These are phyloP conservation scores for Stropharia rugosoannulata DNA, from an alignment of 768 basidiomycete species.

Conservation along the genomic window DNA sequence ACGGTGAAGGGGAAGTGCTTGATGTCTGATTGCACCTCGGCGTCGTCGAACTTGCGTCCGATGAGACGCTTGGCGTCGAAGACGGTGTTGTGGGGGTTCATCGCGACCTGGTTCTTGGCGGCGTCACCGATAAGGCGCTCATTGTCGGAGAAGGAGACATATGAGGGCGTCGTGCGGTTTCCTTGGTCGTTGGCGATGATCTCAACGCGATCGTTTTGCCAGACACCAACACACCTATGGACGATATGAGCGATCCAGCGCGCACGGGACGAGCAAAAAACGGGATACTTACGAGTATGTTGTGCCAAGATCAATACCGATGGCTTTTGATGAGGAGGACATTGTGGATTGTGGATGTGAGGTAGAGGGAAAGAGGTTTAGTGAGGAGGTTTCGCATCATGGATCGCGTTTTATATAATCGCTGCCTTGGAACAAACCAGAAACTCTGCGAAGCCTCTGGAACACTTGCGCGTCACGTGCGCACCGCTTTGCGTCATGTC, in stretches of 20 bases:
- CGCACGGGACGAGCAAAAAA: background rate
- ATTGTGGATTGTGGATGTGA: constrained; percentile 30
- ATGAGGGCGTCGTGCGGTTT: constrained; percentile 94
- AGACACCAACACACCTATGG: constrained; percentile 94
- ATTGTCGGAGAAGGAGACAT: constrained; percentile 91
- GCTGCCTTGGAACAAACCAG: constrained; percentile 35
- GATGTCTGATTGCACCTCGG: constrained; percentile 80
- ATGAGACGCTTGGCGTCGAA: constrained; percentile 99
- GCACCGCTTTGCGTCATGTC: constrained; percentile 18
- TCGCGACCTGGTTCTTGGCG: constrained; percentile 97
- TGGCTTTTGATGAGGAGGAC: constrained; percentile 68
- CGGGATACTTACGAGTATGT: constrained; percentile 77
- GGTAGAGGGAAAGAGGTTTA: constrained; percentile 16
- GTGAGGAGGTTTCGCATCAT: constrained; percentile 13
- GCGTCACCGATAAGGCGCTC: constrained; percentile 99
- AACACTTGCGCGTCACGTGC: constrained; percentile 39
- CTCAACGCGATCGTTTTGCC: constrained; percentile 99
- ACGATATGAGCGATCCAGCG: constrained; percentile 12
- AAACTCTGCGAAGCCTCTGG: constrained; percentile 46
- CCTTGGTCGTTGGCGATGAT: constrained; percentile 97
- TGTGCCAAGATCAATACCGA: constrained; percentile 90
- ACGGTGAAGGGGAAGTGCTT: constrained; percentile 97
- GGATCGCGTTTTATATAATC: constrained; percentile 35
- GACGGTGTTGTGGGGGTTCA: constrained; percentile 97
- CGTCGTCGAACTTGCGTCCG: constrained; percentile 86